Conservation (phyloP, 139 green algal species). For the Chlorella sp. region DNA sequence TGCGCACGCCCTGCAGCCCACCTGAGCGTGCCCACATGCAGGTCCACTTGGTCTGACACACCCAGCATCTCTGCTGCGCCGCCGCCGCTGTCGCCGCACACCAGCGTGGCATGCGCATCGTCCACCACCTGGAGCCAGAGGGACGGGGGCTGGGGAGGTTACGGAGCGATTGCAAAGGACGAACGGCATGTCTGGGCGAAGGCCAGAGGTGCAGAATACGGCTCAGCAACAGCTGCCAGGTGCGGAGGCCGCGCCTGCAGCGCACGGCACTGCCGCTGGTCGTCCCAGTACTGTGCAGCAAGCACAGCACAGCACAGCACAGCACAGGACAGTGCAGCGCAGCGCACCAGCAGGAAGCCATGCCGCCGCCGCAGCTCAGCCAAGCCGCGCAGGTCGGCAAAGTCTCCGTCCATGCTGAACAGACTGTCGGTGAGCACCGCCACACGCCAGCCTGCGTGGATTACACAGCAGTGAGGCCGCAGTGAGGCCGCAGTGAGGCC, state of each 20-base stretch:
- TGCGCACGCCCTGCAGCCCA: background rate
- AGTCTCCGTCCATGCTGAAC: slow-evolving; percentile 98
- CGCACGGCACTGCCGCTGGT: no score
- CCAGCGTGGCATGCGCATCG: slow-evolving; percentile 96
- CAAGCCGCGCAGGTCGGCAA: slow-evolving; percentile 84
- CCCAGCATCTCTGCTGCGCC: slow-evolving; percentile 73
- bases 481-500: no score
- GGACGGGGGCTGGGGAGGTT: no score
- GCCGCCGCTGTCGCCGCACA: slow-evolving; percentile 79
- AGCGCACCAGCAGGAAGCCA: slow-evolving; percentile 85
- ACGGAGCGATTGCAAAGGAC: no score
- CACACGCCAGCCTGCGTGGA: slow-evolving; percentile 38
- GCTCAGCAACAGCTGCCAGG: no score
- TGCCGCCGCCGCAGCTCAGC: slow-evolving; percentile 66
- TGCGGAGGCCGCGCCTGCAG: no score
- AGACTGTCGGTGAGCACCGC: slow-evolving; percentile 92
- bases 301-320: background rate
- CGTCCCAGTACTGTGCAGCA: no score
- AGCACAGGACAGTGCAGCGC: background rate
- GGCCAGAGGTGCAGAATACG: no score
- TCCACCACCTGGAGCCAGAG: slow-evolving; percentile 75
- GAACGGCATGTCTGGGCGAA: no score
- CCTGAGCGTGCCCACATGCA: slow-evolving; percentile 93
- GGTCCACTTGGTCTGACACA: slow-evolving; percentile 75
- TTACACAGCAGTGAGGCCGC: no score